Conservation (phyloP, 2,329 filamentous ascomycete genomes). For the Tolypocladium pustulatum region DNA sequence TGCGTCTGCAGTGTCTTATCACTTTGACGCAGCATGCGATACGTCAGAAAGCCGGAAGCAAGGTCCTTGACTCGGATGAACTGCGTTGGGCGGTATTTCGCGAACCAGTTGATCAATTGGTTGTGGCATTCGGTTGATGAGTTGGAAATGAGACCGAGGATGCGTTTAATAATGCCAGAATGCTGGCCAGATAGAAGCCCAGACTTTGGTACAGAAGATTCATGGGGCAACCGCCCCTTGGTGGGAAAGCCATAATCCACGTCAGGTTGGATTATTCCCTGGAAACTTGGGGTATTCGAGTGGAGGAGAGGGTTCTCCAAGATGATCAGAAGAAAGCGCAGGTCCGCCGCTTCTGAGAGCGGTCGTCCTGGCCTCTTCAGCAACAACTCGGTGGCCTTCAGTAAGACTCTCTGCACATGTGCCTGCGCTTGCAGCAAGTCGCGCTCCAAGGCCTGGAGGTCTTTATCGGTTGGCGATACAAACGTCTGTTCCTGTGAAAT, state of each 20-base stretch:
- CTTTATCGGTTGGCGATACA: slow-evolving; percentile 21
- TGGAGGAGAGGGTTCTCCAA: slow-evolving; percentile 70
- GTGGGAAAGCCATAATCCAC: not conserved
- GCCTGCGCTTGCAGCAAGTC: slow-evolving; percentile 47
- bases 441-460: slow-evolving; percentile 34
- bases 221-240: slow-evolving; percentile 9
- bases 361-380: slow-evolving; percentile 69
- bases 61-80: slow-evolving; percentile 70
- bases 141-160: slow-evolving; percentile 71
- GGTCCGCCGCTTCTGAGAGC: slow-evolving; percentile 56
- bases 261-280: slow-evolving; percentile 27
- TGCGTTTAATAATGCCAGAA: slow-evolving; percentile 75
- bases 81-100: slow-evolving; percentile 53
- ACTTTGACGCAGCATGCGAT: slow-evolving; percentile 62
- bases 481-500: slow-evolving; percentile 23
- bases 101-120: slow-evolving; percentile 68
- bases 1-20: slow-evolving; percentile 52
- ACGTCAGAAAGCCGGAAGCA: slow-evolving; percentile 67
- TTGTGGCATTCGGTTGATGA: slow-evolving; percentile 66
- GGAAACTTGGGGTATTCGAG: slow-evolving; percentile 26
- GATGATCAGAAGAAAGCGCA: slow-evolving; percentile 69
- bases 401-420: slow-evolving; percentile 56
- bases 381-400: slow-evolving; percentile 70
- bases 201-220: slow-evolving; percentile 16
- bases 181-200: slow-evolving; percentile 53